Evolutionary conservation across 768 basidiomycete species (phyloP), one percentile per base, ranked within the genome.

Genomic region (Suillus luteus): DNA sequence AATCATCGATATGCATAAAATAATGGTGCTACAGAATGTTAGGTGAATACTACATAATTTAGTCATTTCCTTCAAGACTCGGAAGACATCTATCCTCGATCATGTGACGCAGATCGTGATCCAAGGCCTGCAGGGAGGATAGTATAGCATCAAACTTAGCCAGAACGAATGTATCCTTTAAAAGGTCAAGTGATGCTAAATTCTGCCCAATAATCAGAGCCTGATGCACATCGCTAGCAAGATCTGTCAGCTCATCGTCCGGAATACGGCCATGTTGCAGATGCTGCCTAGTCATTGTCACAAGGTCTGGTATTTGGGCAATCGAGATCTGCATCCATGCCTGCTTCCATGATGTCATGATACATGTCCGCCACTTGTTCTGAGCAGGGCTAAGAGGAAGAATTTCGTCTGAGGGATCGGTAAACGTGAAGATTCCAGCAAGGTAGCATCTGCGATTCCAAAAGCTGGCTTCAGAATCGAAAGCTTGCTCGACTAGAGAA

Each of bases 381-480:
- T 27, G 48, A 24, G n/a, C 6, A 27, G 48, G 24, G 9, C 14
- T 14, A 5, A 15, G 4, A 7, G 48, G 24, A 27, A 7, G 11
- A 27, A n/a, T 0, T 10, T 27, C 15, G 24, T n/a, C 22, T 2
- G 24, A 27, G 11, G 48, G 12, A 24, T 49, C 5, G 24, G 7
- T 27, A 11, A 5, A n/a, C 7, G 5, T 2, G 12, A 49, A 24
- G 24, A 49, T 27, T 6, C 22, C 48, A 11, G 11, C n/a, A 15
- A 49, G 48, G 48, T 49, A 49, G 6, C 19, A 46, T 46, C 44
- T 10, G 44, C 3, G 1, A 46, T 3, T 1, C 44, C n/a, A 46
- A 14, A 0, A 2, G 0, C n/a, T n/a, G n/a, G n/a, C n/a, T n/a
- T 27, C 2, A 2, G 0, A 1, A 2, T 6, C 2, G 7, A 22